A percentile compares a stretch with the other conserved stretches of the same genome.
phyloP scores from a whole-genome alignment of 192 early-diverging fungal genomes.

The Linnemannia exigua region DNA sequence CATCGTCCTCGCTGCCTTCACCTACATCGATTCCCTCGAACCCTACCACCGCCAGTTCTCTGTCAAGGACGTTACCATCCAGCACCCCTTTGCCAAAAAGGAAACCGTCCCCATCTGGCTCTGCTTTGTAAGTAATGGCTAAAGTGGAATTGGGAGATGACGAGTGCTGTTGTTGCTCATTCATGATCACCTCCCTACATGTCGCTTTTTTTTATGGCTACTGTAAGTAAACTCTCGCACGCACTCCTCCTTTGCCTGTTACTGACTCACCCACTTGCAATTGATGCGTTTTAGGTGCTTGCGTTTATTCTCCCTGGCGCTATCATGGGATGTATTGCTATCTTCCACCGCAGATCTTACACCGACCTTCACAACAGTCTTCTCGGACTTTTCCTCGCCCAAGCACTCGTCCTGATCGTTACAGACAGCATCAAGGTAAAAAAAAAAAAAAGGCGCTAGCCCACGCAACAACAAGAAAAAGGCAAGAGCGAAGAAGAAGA shows the following conservation, averaged over 20 bases:
- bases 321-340: conserved; percentile 30
- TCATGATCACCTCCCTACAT: not conserved
- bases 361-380: conserved; percentile 55
- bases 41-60: conserved; percentile 87
- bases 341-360: conserved; percentile 41
- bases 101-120: conserved; percentile 67
- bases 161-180: not conserved
- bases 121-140: conserved; percentile 34
- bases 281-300: conserved; percentile 24
- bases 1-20: conserved; percentile 70
- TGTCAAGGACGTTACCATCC: conserved; percentile 77
- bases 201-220: too few relatives aligned
- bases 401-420: conserved; percentile 62
- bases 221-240: too few relatives aligned
- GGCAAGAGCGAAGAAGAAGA: not conserved
- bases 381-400: conserved; percentile 59
- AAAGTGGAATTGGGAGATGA: not conserved
- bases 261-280: not conserved
- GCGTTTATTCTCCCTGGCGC: conserved; percentile 45
- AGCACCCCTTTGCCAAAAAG: conserved; percentile 68
- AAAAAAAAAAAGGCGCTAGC: too few relatives aligned
- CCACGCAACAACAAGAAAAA: not conserved
- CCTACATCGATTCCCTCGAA: conserved; percentile 66
- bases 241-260: not conserved
- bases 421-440: conserved; percentile 67